phyloP scores from a whole-genome alignment of 306 rosid genomes.

The Ziziphus jujuba region DNA sequence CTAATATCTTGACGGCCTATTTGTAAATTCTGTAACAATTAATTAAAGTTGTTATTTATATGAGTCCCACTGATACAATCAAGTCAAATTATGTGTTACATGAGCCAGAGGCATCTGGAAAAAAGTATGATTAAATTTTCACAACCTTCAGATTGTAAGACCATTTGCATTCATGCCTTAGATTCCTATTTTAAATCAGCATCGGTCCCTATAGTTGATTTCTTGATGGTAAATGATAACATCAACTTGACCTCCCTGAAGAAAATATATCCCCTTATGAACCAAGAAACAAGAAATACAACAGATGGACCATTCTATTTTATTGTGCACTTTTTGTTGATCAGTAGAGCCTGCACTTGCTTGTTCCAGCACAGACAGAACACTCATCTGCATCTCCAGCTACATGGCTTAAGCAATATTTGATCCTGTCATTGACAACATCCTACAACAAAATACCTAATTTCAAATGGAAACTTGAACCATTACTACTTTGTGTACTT shows the following conservation, averaged over 20 bases:
- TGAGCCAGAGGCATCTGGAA: not conserved
- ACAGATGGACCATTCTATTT: no score
- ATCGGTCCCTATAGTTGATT: no score
- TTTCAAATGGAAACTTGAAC: slow-evolving; percentile 20
- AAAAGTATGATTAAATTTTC: not conserved
- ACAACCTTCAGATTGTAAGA: not conserved
- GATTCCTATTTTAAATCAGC: not conserved
- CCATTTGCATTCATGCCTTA: not conserved
- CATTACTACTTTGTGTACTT: no score
- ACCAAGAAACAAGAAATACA: not conserved
- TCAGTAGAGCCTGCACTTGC: slow-evolving; percentile 67
- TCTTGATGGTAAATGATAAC: not conserved
- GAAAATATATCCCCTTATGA: not conserved
- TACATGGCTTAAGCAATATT: slow-evolving; percentile 69
- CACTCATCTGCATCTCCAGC: slow-evolving; percentile 79
- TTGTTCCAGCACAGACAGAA: slow-evolving; percentile 78
- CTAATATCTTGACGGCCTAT: no score
- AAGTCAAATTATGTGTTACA: no score
- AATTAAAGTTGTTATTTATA: no score
- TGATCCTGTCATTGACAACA: slow-evolving; percentile 81
- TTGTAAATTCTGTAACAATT: no score
- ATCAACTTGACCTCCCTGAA: not conserved
- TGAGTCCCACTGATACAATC: no score
- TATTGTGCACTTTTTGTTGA: not conserved
- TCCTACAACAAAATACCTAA: slow-evolving; percentile 52